Percentiles rank a stretch among this genome's conserved stretches.
Conservation (phyloP, 106 monocot genomes). For the Chionographis japonica region DNA sequence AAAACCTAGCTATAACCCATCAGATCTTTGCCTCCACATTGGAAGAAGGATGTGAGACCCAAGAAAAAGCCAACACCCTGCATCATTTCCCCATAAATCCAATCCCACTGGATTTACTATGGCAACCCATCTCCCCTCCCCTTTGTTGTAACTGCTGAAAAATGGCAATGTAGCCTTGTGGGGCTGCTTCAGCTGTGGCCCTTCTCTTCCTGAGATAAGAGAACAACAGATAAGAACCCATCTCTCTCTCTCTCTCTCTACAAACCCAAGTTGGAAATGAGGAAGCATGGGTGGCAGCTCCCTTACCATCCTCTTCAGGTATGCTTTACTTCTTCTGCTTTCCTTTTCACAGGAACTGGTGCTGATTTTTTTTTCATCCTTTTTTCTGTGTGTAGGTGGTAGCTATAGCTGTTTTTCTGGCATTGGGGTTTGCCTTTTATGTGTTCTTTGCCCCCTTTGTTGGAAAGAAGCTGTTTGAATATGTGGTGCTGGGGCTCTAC, state of each 20-base stretch:
- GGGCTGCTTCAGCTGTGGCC: constrained; percentile 1
- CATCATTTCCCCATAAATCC: not conserved
- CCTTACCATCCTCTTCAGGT: constrained; percentile 99
- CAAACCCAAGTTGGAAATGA: constrained; percentile 41
- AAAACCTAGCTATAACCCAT: too few relatives aligned
- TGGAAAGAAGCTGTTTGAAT: constrained; percentile 60
- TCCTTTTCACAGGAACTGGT: not conserved
- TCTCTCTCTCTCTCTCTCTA: constrained; percentile 3
- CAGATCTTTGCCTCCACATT: too few relatives aligned
- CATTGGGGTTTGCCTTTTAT: constrained; percentile 78
- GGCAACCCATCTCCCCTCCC: too few relatives aligned
- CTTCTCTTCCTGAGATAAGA: not conserved
- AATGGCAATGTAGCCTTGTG: not conserved
- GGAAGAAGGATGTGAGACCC: too few relatives aligned
- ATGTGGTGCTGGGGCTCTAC: constrained; percentile 71
- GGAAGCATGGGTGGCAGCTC: constrained; percentile 95
- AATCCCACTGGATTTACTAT: not conserved
- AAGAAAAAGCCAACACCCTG: not conserved
- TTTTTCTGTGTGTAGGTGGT: constrained; percentile 54
- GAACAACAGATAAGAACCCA: not conserved
- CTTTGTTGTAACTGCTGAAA: not conserved
- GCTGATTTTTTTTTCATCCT: not conserved
- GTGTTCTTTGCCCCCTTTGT: constrained; percentile 91
- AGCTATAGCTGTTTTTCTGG: constrained; percentile 79
- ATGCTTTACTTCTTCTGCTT: not conserved